Base-by-base conservation (phyloP, 2,329 filamentous ascomycete species). In the Tetracladium maxilliforme region DNA sequence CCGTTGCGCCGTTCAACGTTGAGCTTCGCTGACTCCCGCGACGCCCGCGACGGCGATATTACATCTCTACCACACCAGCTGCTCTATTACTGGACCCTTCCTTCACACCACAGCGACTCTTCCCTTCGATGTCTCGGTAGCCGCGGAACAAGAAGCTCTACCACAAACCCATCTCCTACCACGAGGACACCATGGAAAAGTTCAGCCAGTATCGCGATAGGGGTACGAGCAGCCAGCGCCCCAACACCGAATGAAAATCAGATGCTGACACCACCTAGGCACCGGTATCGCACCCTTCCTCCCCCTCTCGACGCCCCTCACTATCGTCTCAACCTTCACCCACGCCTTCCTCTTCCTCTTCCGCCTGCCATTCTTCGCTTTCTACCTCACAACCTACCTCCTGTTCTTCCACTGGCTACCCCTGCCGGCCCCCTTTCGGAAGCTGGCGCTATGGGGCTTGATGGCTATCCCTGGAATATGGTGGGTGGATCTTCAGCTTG, bases 401-500 rank as follows among this genome's bases (percentile, higher is more conserved):
- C 45, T 80, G 31, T 41, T 93, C 32, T 64, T 95, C 26, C 81
- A 87, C 54, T 80, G 76, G 64, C 66, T 93, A 10, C 84, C 84
- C 0, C 61, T 78, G 7, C 71, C 70, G 2, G 63, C 64, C 7
- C 43, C 73, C 17, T 54, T 73, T 21, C 83, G 83, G 43, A 95
- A 95, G 54, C 70, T 80, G 9, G 70, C 83, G 24, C 56, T 95
- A 26, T 95, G 90, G 87, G 67, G 72, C 32, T 68, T 95, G 36
- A 68, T 98, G 38, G 78, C 73, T 19, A 78, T 92, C 30, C 83
- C 86, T 0, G 87, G 90, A 15, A 81, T 98, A 30, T 95, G 86
- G 84, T 95, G 87, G 87, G 76, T 94, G 29, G 90, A 98, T 51
- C 60, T 98, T n/a, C 87, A 94, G 50, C 82, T 98, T 36, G 90